Evolutionary conservation across 352 stramenopile species (phyloP), one percentile per base, ranked within the genome.

Genomic region (Phytophthora syringae): DNA sequence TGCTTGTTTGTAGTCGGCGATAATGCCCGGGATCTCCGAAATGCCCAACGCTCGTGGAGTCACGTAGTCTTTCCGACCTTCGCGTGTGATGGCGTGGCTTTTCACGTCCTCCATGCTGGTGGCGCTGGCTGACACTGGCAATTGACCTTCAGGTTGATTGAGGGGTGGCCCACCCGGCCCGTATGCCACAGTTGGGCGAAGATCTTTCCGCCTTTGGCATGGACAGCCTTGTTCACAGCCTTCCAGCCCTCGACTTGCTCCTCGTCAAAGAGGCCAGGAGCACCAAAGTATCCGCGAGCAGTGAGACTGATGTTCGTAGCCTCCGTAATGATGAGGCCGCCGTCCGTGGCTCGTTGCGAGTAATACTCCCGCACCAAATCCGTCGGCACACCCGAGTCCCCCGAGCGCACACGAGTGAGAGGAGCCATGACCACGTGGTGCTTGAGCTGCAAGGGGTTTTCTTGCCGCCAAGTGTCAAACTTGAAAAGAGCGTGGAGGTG

Each of bases 1-100:
- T 1, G 64, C 83, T 28, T 76, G 47, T 16, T 69, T 67, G 70
- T 84, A 97, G 47, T 92, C 81, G 27, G 85, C 44, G 4, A 96
- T 72, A 15, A 80, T 72, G 7, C 48, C 30, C 15, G 76, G 53
- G 58, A 97, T 90, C 25, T 97, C 89, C 10, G 91, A 67, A 10
- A 76, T 56, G 12, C 76, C 78, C 43, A 97, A 64, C 20, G 73
- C 71, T 22, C 72, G 67, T 7, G 91, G 89, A 20, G 64, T 72
- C 49, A 76, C 80, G 57, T 64, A 74, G 32, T 65, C 25, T 43
- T 66, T 70, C 36, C 80, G 69, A 10, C 61, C 52, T 59, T 59
- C 37, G 10, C 37, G n/a, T n/a, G 52, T 59, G n/a, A 59, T n/a
- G n/a, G 51, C 51, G 10, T 58, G 36, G 39, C 52, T 59, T 28